phyloP scores from a whole-genome alignment of 768 basidiomycete genomes.

The Suillus occidentalis region DNA sequence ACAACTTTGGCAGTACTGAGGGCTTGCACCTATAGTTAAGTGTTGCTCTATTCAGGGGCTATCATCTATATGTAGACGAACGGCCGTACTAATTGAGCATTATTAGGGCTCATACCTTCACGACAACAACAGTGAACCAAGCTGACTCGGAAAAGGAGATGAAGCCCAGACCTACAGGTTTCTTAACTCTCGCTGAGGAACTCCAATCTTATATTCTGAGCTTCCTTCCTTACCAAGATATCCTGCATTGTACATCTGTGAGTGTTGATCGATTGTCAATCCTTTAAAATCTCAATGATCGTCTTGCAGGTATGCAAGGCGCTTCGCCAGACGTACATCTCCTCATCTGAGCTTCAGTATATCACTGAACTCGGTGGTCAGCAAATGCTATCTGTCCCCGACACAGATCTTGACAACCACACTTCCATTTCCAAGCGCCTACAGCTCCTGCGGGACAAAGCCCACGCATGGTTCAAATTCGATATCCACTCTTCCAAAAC shows the following conservation, averaged over 20 bases:
- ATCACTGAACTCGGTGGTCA: conserved; percentile 5
- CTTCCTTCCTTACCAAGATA: conserved; percentile 7
- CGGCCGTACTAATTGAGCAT: no score
- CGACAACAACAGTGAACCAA: background rate
- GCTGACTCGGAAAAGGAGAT: background rate
- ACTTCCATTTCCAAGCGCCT: conserved; percentile 1
- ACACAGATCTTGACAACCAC: background rate
- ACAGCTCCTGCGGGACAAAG: conserved; percentile 1
- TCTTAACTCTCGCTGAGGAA: conserved; percentile 4
- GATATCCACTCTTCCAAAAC: background rate
- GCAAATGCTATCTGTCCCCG: background rate
- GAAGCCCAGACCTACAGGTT: background rate
- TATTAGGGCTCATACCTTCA: background rate
- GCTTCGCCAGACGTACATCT: background rate
- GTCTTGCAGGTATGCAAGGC: conserved; percentile 3
- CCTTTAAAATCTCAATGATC: background rate
- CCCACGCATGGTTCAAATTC: conserved; percentile 6
- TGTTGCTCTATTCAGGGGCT: no score
- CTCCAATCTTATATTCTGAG: conserved; percentile 3
- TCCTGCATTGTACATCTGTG: conserved; percentile 3
- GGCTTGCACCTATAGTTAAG: background rate
- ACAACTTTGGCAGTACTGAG: background rate
- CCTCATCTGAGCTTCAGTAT: conserved; percentile 8
- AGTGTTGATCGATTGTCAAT: background rate
- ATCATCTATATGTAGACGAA: no score